phyloP scores from a whole-genome alignment of 805 yeast genomes.

The Saccharomycopsis olivae region DNA sequence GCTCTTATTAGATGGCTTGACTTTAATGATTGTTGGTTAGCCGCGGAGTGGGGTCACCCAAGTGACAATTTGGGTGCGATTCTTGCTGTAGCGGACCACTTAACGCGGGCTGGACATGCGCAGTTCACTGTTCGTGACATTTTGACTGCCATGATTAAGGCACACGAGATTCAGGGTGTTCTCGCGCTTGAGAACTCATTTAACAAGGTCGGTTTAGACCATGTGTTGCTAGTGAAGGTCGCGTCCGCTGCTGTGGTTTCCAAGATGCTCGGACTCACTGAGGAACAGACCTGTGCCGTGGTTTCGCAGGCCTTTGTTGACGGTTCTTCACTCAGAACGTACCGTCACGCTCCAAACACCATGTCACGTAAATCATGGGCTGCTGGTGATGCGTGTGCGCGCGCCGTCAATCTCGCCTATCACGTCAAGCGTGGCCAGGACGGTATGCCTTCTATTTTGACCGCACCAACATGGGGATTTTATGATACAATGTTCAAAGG shows the following conservation, averaged over 20 bases:
- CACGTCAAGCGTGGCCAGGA: constrained; percentile 39
- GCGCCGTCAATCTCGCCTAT: constrained; percentile 47
- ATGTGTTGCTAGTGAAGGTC: constrained; percentile 46
- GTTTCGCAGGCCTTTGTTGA: constrained; percentile 52
- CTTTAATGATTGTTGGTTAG: constrained; percentile 55
- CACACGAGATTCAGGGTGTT: constrained; percentile 54
- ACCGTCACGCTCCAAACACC: constrained; percentile 56
- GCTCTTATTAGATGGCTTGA: constrained; percentile 51
- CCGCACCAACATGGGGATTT: constrained; percentile 54
- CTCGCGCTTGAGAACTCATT: constrained; percentile 51
- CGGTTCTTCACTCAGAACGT: constrained; percentile 49
- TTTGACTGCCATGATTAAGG: constrained; percentile 47
- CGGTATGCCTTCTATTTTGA: constrained; percentile 45
- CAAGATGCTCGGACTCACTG: constrained; percentile 37
- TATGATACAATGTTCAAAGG: constrained; percentile 51
- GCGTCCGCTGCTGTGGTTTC: constrained; percentile 54
- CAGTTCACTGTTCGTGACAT: constrained; percentile 40
- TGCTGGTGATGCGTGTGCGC: constrained; percentile 51
- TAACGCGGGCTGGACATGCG: constrained; percentile 35
- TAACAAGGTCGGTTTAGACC: constrained; percentile 50
- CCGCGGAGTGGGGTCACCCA: constrained; percentile 66
- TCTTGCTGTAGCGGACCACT: constrained; percentile 46
- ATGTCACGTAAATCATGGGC: constrained; percentile 59
- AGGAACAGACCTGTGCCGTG: constrained; percentile 44
- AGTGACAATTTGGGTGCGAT: constrained; percentile 52